Percentiles rank a stretch among this genome's conserved stretches.
These are phyloP conservation scores for Fraxinus xanthoxyloides DNA, from an alignment of 305 asterid species.

Conservation along the genomic window DNA sequence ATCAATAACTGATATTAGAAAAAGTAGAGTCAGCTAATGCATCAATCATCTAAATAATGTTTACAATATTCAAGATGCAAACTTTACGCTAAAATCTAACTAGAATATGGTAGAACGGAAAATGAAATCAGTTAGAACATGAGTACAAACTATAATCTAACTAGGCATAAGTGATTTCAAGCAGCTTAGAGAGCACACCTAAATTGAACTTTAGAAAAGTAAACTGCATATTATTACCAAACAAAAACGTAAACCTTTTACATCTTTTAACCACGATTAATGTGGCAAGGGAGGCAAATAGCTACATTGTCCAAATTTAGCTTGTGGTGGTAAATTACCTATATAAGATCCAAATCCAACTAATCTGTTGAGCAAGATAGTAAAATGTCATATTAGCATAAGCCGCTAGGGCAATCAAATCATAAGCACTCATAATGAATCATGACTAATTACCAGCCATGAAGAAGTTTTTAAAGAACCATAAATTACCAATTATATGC, in stretches of 20 bases:
- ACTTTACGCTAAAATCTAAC: slow-evolving; percentile 1
- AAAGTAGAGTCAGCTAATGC: slow-evolving; percentile 16
- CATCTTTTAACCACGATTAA: background rate
- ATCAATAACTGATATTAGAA: slow-evolving; percentile 51
- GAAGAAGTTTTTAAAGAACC: background rate
- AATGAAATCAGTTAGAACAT: background rate
- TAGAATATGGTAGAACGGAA: background rate
- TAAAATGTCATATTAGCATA: background rate
- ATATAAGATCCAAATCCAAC: background rate
- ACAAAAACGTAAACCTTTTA: background rate
- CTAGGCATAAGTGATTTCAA: background rate
- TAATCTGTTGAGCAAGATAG: background rate
- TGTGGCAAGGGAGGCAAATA: background rate
- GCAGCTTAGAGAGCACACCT: background rate
- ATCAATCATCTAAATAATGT: slow-evolving; percentile 6
- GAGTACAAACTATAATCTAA: background rate
- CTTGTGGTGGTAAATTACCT: background rate
- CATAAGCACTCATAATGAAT: background rate
- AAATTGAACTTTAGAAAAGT: background rate
- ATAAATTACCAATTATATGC: background rate
- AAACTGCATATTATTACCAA: slow-evolving; percentile 1
- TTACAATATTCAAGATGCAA: slow-evolving; percentile 13
- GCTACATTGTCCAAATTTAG: background rate
- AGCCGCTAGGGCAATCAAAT: background rate
- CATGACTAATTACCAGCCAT: background rate